Evolutionary conservation across 2,329 filamentous ascomycete genomes (phyloP), one percentile per base, ranked within the genome.

Genomic region (Pseudogymnoascus sp.): DNA sequence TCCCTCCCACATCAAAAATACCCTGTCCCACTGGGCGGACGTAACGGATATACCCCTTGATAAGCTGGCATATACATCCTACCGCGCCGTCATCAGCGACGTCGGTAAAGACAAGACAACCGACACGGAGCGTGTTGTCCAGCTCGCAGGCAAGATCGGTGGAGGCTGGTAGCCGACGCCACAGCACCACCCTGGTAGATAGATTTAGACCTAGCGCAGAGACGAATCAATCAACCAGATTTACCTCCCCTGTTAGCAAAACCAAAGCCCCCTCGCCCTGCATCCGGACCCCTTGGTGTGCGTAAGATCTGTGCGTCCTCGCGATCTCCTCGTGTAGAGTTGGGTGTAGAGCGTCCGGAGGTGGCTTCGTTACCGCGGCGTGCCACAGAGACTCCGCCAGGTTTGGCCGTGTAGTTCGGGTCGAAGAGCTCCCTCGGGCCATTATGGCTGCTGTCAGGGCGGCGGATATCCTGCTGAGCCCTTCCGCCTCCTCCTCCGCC

Each of bases 71-170:
- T 90, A 89, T 75, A 99, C 95, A 64, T 96, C 86, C 61, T 99
- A 91, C 78, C 86, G 95, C 66, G 88, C 93, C 76, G 93, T 99
- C 21, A 88, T 97, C 70, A 97, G 93, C 77, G 91, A 97, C 74
- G 91, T 99, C 46, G 95, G 95, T 60, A 96, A 95, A 78, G 82
- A 84, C 67, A 78, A 83, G 74, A 72, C 80, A 75, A 79, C 81
- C 65, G 89, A 92, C 73, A 88, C 90, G 46, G 89, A 96, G 72
- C 85, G 88, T 65, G 93, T 96, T 42, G 89, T 92, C 64, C 91
- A 95, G 72, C 81, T 99, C 71, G 93, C 93, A 56, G 88, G 91
- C 63, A 95, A 92, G 76, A 90, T 93, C 70, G 95, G 93, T 62
- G 95, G 95, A 62, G 95, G 95, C 23, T 99, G 95, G 95, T 97